Base-by-base conservation (phyloP, 2,329 filamentous ascomycete species). In the Thermoascus crustaceus region DNA sequence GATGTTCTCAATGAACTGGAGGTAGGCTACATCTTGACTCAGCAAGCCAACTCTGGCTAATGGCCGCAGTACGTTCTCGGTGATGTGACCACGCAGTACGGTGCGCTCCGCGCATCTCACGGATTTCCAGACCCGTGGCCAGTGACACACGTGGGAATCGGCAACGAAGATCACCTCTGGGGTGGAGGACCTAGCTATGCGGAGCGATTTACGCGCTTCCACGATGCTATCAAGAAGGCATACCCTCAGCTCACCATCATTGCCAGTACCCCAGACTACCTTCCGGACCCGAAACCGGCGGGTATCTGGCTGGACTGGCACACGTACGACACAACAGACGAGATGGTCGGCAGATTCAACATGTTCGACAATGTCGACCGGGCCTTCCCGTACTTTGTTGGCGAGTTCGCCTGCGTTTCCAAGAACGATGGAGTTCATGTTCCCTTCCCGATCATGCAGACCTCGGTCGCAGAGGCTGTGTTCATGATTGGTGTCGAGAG, bases 91-190 rank as follows among this genome's bases (percentile, higher is more conserved):
- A 62, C 58, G 2, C 27, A 44, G 7, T 58, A 50, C n/a, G 56
- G 58, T 23, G 64, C 69, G 3, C 56, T 69, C 5, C 74, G 78
- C 11, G 76, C 75, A 5, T 58, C 69, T 27, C 64, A 78, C 2
- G 79, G 79, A 3, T 72, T 80, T 46, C 68, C 75, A 0, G 66
- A 76, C 39, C 78, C 79, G 0, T 82, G 75, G 60, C 61, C 53
- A 19, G 64, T 83, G 32, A 63, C 70, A 7, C 78, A 73, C 45
- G 73, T 82, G 36, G 79, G 82, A 55, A 60, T 82, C 27, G 79
- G 80, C 39, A 82, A 83, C 52, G 79, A 83, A 52, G 79, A 83
- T 46, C 74, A 73, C 63, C 68, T 80, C 3, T 68, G 65, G 17
- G 66, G 67, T 3, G 71, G 68, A 0, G 70, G 64, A 52, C 55